These are phyloP conservation scores for Paralagenidium karlingii DNA, from an alignment of 352 stramenopile genomes.

Conservation along the genomic window DNA sequence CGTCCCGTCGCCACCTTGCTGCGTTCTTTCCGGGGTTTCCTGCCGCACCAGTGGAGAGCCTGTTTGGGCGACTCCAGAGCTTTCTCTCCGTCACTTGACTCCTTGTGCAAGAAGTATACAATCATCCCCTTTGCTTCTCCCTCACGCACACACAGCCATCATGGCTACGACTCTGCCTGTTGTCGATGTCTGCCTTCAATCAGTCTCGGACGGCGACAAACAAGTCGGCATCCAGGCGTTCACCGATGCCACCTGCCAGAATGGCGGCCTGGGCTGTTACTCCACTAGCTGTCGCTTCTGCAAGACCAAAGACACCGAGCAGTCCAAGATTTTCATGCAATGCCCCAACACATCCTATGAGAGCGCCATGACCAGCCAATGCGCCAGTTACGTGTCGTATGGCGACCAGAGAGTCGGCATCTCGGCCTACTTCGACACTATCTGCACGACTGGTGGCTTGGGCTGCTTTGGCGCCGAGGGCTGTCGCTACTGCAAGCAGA, in stretches of 20 bases:
- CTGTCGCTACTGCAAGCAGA: slow-evolving; percentile 23
- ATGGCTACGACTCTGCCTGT: no score
- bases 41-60: no score
- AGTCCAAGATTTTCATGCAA: slow-evolving; percentile 16
- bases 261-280: slow-evolving; percentile 22
- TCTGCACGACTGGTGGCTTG: slow-evolving; percentile 13
- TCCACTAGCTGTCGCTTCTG: slow-evolving; percentile 19
- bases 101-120: no score
- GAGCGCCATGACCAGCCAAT: neutral
- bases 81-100: no score
- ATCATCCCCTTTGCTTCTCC: no score
- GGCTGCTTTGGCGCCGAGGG: slow-evolving; percentile 13
- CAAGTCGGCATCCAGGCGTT: slow-evolving; percentile 15
- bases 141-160: no score
- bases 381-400: slow-evolving; percentile 8
- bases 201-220: slow-evolving; percentile 14
- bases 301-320: slow-evolving; percentile 13
- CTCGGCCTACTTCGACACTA: slow-evolving; percentile 8
- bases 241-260: slow-evolving; percentile 11
- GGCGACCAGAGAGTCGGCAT: slow-evolving; percentile 22
- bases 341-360: slow-evolving; percentile 6
- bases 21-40: no score
- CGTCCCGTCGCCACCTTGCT: no score
- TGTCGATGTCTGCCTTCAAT: no score
- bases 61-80: no score